Evolutionary conservation across 2,329 filamentous ascomycete species (phyloP).

Genomic region (Calonectria fujianensis): DNA sequence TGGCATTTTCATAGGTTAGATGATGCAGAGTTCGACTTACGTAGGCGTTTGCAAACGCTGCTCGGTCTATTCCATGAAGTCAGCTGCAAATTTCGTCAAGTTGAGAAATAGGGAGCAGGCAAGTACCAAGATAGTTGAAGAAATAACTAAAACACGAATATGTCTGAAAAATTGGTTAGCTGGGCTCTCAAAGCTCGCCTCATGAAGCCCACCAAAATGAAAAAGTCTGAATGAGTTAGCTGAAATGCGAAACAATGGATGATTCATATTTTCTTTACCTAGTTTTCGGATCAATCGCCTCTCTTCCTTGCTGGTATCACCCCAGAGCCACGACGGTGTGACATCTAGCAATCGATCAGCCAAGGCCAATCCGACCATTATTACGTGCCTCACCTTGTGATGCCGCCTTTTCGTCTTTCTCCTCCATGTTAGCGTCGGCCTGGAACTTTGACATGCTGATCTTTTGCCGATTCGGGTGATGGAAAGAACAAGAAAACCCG

Average conservation of each 20-base stretch:
- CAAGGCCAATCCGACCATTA: not conserved
- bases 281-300: slow-evolving; percentile 14
- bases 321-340: slow-evolving; percentile 1
- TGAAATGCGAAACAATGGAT: not conserved
- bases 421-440: not conserved
- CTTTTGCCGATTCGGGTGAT: too few species aligned
- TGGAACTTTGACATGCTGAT: too few species aligned
- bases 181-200: not conserved
- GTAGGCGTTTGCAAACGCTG: slow-evolving; percentile 33
- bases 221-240: slow-evolving; percentile 20
- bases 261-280: not conserved
- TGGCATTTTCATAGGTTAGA: not conserved
- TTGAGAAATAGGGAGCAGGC: not conserved
- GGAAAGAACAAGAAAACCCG: not conserved
- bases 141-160: slow-evolving; percentile 32
- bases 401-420: not conserved
- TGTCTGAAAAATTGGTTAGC: slow-evolving; percentile 12
- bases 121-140: slow-evolving; percentile 32
- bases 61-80: slow-evolving; percentile 10
- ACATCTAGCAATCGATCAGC: not conserved
- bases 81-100: too few species aligned
- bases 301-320: slow-evolving; percentile 22
- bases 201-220: not conserved
- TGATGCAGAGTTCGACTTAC: not conserved
- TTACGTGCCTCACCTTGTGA: not conserved